A percentile compares a stretch with the other conserved stretches of the same genome.
Evolutionary conservation across 1,284 basidiomycete genomes (phyloP).

Genomic region (Ustilago loliicola): DNA sequence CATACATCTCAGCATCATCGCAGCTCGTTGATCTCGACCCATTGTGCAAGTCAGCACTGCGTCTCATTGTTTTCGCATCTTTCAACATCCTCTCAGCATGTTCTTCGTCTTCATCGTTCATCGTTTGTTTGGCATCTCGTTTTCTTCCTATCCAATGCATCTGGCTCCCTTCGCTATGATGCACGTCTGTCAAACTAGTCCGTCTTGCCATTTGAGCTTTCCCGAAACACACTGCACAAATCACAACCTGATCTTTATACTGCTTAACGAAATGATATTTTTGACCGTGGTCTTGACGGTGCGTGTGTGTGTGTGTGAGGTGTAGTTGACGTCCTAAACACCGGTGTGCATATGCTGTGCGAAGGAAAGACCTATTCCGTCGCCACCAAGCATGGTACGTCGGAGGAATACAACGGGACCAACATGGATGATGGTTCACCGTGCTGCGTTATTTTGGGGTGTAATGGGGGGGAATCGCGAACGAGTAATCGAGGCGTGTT

Average conservation of each 20-base stretch:
- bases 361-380: constrained; percentile 5
- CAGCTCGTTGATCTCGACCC: too few species aligned
- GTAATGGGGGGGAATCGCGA: constrained; percentile 8
- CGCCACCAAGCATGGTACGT: neutral
- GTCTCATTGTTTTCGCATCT: too few species aligned
- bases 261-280: constrained; percentile 39
- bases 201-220: too few species aligned
- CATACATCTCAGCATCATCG: neutral
- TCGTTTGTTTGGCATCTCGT: neutral
- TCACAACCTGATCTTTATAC: neutral
- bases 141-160: neutral
- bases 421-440: neutral
- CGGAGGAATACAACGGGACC: constrained; percentile 24
- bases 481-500: constrained; percentile 3
- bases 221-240: too few species aligned
- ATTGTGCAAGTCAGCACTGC: too few species aligned
- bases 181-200: too few species aligned
- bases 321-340: constrained; percentile 2
- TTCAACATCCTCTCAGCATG: too few species aligned
- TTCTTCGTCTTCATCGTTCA: neutral
- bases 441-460: constrained; percentile 14
- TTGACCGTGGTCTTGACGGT: constrained; percentile 23
- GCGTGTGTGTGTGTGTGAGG: constrained; percentile 15
- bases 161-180: too few species aligned
- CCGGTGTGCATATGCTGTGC: neutral